Evolutionary conservation across 257 asterid genomes (phyloP), one percentile per base, ranked within the genome.

Genomic region (Capsicum pubescens): DNA sequence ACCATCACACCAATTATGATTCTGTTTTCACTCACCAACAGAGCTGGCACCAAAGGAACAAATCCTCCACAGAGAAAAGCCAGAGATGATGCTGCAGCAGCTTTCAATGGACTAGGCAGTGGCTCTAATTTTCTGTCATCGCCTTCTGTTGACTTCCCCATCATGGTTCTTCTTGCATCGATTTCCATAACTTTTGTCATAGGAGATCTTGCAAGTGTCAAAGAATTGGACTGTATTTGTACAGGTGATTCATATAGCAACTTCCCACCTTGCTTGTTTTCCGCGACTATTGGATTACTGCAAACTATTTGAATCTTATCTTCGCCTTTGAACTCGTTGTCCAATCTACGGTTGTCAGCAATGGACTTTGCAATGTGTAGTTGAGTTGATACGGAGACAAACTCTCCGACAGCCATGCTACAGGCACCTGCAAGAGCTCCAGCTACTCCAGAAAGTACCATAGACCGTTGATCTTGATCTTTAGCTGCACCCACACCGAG

Each of bases 331-430:
- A 80, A 32, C 83, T 61, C 36, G 14, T 14, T 50, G 12, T 66
- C 80, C 42, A 48, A 48, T 59, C 55, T 60, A 68, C 55, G 50
- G 10, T 57, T 55, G 9, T 16, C 10, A 1, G 58, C 36, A 12
- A 52, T 67, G 70, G 85, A 57, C 50, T 80, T 78, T 19, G 91
- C 89, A 7, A 93, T 93, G 10, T 92, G 93, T 81, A 92, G 87
- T 79, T 92, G 95, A 8, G 94, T 90, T 7, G 95, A 90, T 0
- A 93, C 94, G 12, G 97, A 93, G 7, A 89, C 92, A 14, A 89
- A 93, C 67, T 93, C 97, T 10, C 93, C 95, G 0, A 90, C 94
- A 13, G 95, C 93, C 94, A 93, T 93, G 91, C 95, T 93, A 74
- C 90, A 91, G 1, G 94, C 95, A 8, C 97, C 97, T 10, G 95